These are phyloP conservation scores for Thermomucor indicae-seudaticae DNA, from an alignment of 371 early-diverging fungal species.

Conservation along the genomic window DNA sequence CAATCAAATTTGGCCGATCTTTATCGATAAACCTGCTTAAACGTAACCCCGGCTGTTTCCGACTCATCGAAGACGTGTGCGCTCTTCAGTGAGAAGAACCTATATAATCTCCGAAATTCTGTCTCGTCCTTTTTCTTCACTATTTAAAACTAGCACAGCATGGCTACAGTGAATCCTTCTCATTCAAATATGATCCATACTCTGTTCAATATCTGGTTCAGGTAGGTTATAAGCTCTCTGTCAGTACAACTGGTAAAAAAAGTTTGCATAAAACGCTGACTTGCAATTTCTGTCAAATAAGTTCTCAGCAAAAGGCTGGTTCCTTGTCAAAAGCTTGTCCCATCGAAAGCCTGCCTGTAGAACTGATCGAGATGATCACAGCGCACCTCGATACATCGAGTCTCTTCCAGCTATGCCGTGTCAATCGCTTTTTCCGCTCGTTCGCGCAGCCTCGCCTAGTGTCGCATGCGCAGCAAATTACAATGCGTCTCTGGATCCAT, in stretches of 20 bases:
- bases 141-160: neutral
- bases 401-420: slow-evolving; percentile 15
- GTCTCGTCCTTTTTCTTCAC: neutral
- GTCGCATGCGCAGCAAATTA: slow-evolving; percentile 11
- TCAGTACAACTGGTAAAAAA: no score
- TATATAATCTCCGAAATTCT: slow-evolving; percentile 12
- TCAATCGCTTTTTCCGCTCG: slow-evolving; percentile 10
- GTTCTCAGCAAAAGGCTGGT: no score
- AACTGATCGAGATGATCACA: slow-evolving; percentile 10
- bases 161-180: neutral
- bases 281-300: no score
- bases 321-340: no score
- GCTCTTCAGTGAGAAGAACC: no score
- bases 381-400: slow-evolving; percentile 7
- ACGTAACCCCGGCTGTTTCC: neutral
- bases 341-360: slow-evolving; percentile 11
- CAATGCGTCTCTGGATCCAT: slow-evolving; percentile 16
- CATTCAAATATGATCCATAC: neutral
- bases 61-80: no score
- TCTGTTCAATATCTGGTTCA: neutral
- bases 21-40: slow-evolving; percentile 13
- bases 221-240: no score
- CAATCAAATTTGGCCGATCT: slow-evolving; percentile 11
- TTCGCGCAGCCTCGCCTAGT: slow-evolving; percentile 17
- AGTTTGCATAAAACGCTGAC: no score